phyloP scores from a whole-genome alignment of 2,329 filamentous ascomycete species.

The Neonectria sp. region DNA sequence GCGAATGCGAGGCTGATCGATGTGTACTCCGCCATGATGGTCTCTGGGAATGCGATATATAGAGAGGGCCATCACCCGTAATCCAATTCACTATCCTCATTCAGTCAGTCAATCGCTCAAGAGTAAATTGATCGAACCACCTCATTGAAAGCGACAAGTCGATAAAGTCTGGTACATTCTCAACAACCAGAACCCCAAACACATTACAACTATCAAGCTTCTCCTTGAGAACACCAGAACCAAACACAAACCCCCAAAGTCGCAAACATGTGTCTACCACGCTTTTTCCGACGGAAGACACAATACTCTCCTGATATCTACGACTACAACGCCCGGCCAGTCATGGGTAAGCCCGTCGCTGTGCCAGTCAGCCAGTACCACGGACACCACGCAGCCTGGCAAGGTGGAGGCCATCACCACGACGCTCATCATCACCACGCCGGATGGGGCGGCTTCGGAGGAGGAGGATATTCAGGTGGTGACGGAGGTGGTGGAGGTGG shows the following conservation, averaged over 20 bases:
- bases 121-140: not conserved
- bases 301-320: not conserved
- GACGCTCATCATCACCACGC: not conserved
- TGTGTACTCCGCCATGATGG: not conserved
- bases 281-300: not conserved
- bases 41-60: not conserved
- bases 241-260: not conserved
- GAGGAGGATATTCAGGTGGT: not conserved
- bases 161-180: not conserved
- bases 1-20: not conserved
- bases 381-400: not conserved
- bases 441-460: not conserved
- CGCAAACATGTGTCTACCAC: not conserved
- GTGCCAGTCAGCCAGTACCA: not conserved
- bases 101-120: not conserved
- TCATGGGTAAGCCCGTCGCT: not conserved
- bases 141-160: not conserved
- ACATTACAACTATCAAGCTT: not conserved
- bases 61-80: not conserved
- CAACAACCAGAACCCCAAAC: not conserved
- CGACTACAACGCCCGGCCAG: not conserved
- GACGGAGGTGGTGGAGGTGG: conserved; percentile 2
- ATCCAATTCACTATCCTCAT: not conserved
- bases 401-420: not conserved
- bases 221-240: not conserved